Conservation (phyloP, 805 yeast species). For the Zygosaccharomyces pseudorouxii region DNA sequence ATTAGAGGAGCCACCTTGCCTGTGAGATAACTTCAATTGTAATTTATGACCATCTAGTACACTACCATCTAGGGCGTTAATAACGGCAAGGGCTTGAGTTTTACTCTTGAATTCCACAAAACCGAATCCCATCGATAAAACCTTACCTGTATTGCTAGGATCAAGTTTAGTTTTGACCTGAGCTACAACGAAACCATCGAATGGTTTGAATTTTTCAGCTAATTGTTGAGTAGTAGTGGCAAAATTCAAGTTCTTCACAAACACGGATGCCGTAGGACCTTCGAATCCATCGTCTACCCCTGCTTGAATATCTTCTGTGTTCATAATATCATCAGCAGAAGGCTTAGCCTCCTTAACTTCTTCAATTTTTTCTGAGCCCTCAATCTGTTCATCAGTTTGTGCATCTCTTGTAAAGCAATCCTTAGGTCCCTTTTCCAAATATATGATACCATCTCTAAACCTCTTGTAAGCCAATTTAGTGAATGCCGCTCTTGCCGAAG, state of each 20-base stretch:
- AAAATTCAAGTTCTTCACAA: constrained; percentile 89
- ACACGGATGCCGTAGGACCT: constrained; percentile 82
- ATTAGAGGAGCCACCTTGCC: constrained; percentile 46
- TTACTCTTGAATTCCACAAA: constrained; percentile 83
- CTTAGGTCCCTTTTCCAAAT: constrained; percentile 91
- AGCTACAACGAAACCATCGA: constrained; percentile 78
- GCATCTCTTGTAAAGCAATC: constrained; percentile 67
- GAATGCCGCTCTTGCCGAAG: constrained; percentile 86
- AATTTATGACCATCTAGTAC: constrained; percentile 85
- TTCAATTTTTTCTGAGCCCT: constrained; percentile 23
- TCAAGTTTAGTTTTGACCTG: constrained; percentile 85
- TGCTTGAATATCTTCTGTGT: constrained; percentile 36
- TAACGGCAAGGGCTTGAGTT: constrained; percentile 75
- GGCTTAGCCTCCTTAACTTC: constrained; percentile 35
- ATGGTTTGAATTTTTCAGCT: constrained; percentile 55
- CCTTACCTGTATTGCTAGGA: constrained; percentile 59
- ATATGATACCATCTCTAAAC: constrained; percentile 79
- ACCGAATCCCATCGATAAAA: constrained; percentile 96
- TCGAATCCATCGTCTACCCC: constrained; percentile 41
- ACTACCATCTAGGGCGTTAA: constrained; percentile 65
- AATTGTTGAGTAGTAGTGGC: constrained; percentile 60
- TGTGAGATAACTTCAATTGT: constrained; percentile 82
- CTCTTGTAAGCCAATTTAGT: constrained; percentile 81
- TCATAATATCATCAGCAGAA: constrained; percentile 32
- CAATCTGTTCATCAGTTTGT: constrained; percentile 34